Base-by-base conservation (phyloP, 306 rosid species). In the Rosa multiflora region DNA sequence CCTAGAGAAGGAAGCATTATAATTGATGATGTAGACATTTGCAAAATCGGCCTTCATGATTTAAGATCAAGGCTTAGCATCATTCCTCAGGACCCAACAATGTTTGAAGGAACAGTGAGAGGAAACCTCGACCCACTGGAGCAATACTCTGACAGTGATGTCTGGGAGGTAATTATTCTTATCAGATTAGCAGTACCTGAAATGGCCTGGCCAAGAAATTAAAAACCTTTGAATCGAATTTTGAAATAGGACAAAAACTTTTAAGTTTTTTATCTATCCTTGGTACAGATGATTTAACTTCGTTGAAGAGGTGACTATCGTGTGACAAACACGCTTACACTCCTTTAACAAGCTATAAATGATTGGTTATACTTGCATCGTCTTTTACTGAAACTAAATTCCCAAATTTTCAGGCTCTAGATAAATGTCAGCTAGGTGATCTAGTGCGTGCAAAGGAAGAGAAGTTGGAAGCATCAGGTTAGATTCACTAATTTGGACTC, bases 31-130 rank as follows among this genome's bases (percentile, higher is more conserved):
- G 86, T 94, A 20, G 97, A 94, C 76, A 92, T 91, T 61, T 85
- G 89, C 83, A 88, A 86, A 78, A 92, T 94, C 15, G 97, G 99
- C 43, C 97, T 94, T 47, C 93, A 94, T 86, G 99, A 94, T 84
- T 83, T 94, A 43, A 87, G 99, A 84, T 85, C 93, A 76, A 92
- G 91, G 88, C 93, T 94, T 49, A 92, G 99, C 83, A 94, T 92
- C 83, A 94, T 94, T 58, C 97, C 99, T 15, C 99, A 94, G 79
- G 99, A 92, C 64, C 97, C 99, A 8, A 76, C 93, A 44, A 85
- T 94, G 92, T 94, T 92, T 83, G 97, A 92, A 82, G 97, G 98
- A 84, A 92, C 98, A 4, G 87, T 92, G 70, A 89, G 98, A 86
- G 93, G 91, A 75, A 94, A 94, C 82, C 84, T 94, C 29, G 99